Evolutionary conservation across 2,329 filamentous ascomycete genomes (phyloP), one percentile per base, ranked within the genome.

Genomic region (Escovopsis sp.): DNA sequence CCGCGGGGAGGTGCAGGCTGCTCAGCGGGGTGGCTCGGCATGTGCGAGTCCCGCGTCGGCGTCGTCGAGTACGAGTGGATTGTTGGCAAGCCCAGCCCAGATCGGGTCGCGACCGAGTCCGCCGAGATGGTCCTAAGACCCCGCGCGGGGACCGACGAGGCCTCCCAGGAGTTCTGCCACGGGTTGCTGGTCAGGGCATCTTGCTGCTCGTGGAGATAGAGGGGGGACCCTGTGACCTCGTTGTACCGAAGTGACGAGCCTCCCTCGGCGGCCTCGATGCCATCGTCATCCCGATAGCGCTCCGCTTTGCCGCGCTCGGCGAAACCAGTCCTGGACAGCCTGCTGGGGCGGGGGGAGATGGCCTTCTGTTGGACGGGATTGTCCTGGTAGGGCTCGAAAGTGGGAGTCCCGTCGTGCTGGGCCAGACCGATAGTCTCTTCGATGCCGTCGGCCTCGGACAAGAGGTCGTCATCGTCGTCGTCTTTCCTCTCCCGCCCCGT

Each of bases 401-500:
- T 41, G 18, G 42, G 41, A 33, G 50, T 53, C 9, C 50, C 53
- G 30, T 63, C 61, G 54, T 82, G 78, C 36, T 73, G 61, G 1
- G 61, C 57, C 18, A 80, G 68, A 33, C 73, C 71, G 40, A 81
- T 79, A 11, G 73, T 77, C 51, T 80, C 79, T 48, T 81, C 76
- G 12, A 76, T 66, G 33, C 75, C 74, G 37, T 77, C 74, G 26
- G 63, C 63, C 36, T 78, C 73, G 4, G 65, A 72, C 12, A 75
- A 51, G 7, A 55, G 48, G n/a, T 75, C 70, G 15, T 63, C 56
- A 15, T 80, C 75, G 28, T 32, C 28, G 4, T 77, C 71, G 3
- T 76, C 71, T n/a, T 73, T 67, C 10, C 69, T 65, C 40, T 73
- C 67, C 51, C 88, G 73, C 42, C 86, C 87, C 54, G 83, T 94